Conservation (phyloP, 441 rosid genomes). For the Pelargonium myrrhifolium region DNA sequence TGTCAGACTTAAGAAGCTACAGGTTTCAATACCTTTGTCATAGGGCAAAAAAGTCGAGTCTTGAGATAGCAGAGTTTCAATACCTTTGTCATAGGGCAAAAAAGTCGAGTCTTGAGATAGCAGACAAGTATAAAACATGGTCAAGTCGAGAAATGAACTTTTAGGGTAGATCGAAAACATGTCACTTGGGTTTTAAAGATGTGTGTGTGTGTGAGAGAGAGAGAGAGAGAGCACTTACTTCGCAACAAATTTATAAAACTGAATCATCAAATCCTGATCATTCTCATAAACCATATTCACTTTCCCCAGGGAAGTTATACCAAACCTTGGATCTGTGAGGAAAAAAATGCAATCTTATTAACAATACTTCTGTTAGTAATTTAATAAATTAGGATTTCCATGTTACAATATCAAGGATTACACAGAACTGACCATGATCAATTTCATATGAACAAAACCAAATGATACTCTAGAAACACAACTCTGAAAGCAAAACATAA, state of each 20-base stretch:
- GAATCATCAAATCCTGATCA: slow-evolving; percentile 71
- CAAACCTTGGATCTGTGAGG: slow-evolving; percentile 63
- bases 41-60: too few relatives aligned
- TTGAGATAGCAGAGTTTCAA: too few relatives aligned
- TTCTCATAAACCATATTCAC: slow-evolving; percentile 55
- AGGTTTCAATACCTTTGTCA: too few relatives aligned
- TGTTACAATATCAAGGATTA: background rate
- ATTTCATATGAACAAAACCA: background rate
- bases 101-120: too few relatives aligned
- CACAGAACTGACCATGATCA: background rate
- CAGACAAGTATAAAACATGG: too few relatives aligned
- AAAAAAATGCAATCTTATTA: background rate
- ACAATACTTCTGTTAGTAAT: background rate
- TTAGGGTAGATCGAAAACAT: too few relatives aligned
- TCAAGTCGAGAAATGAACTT: too few relatives aligned
- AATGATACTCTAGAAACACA: background rate
- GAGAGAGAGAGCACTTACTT: slow-evolving; percentile 35
- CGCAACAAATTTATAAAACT: slow-evolving; percentile 62
- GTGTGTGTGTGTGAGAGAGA: background rate
- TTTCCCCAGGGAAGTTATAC: slow-evolving; percentile 67
- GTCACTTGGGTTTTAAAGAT: too few relatives aligned
- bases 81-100: too few relatives aligned
- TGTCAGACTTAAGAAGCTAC: too few relatives aligned
- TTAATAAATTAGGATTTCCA: background rate
- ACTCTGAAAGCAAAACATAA: background rate